These are phyloP conservation scores for Yamadazyma mexicana DNA, from an alignment of 1,139 yeast species.

Conservation along the genomic window DNA sequence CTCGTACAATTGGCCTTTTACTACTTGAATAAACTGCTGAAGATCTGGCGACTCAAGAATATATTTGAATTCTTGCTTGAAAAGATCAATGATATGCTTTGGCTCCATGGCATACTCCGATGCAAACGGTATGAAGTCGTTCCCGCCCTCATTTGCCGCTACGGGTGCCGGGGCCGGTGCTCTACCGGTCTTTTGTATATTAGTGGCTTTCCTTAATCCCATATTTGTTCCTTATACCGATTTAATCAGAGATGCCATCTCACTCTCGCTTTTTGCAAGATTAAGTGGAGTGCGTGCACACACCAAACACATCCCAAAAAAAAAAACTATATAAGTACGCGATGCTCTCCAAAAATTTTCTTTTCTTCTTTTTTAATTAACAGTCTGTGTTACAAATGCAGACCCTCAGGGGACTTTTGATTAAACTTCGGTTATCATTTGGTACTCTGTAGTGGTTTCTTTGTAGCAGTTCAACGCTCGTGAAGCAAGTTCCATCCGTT, in stretches of 20 bases:
- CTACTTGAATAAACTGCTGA: conserved; percentile 56
- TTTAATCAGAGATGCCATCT: conserved; percentile 2
- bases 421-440: conserved; percentile 30
- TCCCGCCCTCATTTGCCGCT: conserved; percentile 13
- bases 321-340: conserved; percentile 6
- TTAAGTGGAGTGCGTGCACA: too few species aligned
- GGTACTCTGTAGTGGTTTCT: conserved; percentile 31
- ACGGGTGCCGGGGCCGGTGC: conserved; percentile 5
- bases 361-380: conserved; percentile 17
- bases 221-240: background rate
- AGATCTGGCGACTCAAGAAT: conserved; percentile 47
- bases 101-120: conserved; percentile 31
- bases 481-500: conserved; percentile 49
- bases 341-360: conserved; percentile 3
- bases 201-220: conserved; percentile 19
- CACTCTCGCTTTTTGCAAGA: too few species aligned
- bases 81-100: conserved; percentile 48
- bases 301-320: too few species aligned
- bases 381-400: conserved; percentile 53
- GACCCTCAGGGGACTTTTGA: conserved; percentile 32
- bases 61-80: conserved; percentile 45
- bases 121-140: conserved; percentile 33
- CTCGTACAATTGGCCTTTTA: conserved; percentile 67
- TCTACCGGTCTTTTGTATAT: conserved; percentile 11
- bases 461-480: conserved; percentile 71